A percentile compares a stretch with the other conserved stretches of the same genome.
Conservation (phyloP, 768 basidiomycete genomes). For the Lentinula lateritia region DNA sequence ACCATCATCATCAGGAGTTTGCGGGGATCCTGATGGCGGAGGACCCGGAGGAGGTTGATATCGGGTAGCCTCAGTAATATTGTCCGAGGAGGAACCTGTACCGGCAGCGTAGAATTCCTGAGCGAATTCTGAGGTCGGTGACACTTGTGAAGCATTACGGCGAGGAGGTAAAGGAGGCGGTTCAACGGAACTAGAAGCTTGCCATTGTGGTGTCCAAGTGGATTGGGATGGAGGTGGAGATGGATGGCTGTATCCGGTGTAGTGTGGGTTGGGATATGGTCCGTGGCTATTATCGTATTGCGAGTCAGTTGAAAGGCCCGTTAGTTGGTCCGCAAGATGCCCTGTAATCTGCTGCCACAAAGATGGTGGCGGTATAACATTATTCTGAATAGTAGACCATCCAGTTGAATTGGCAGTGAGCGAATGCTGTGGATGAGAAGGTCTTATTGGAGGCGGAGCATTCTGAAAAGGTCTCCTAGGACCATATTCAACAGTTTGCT, state of each 20-base stretch:
- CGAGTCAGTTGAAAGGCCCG: constrained; percentile 12
- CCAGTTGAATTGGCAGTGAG: constrained; percentile 1
- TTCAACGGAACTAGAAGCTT: neutral
- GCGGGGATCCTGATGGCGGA: constrained; percentile 13
- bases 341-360: constrained; percentile 13
- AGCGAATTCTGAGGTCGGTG: constrained; percentile 48
- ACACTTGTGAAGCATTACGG: constrained; percentile 3
- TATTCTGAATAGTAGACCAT: neutral
- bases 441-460: constrained; percentile 15
- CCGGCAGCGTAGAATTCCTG: constrained; percentile 58
- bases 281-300: neutral
- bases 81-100: constrained; percentile 13
- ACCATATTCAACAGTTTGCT: constrained; percentile 57
- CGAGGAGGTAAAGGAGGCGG: constrained; percentile 15
- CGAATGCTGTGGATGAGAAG: constrained; percentile 8
- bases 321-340: constrained; percentile 10
- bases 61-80: constrained; percentile 5
- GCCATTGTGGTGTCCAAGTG: neutral
- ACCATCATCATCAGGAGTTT: constrained; percentile 38
- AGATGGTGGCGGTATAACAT: constrained; percentile 4
- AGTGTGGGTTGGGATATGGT: neutral
- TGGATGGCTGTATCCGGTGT: constrained; percentile 19
- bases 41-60: constrained; percentile 27
- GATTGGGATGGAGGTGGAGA: constrained; percentile 11
- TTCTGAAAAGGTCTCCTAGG: constrained; percentile 59